phyloP scores from a whole-genome alignment of 768 basidiomycete species.

The Tulasnella sp. region DNA sequence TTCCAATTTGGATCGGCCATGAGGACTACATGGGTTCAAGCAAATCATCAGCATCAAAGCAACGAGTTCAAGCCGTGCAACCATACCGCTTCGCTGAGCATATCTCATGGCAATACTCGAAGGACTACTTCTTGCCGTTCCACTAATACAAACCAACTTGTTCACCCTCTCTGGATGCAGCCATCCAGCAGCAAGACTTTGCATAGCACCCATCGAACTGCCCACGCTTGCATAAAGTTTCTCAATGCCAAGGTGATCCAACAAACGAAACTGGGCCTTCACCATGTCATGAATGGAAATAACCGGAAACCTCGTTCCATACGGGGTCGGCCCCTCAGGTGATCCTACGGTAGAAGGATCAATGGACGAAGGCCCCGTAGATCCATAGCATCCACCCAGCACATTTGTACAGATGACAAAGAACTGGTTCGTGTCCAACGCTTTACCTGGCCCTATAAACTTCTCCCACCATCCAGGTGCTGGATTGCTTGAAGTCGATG shows the following conservation, averaged over 20 bases:
- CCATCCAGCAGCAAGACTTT: constrained; percentile 91
- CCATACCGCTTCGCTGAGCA: constrained; percentile 78
- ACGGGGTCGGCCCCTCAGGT: constrained; percentile 42
- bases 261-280: constrained; percentile 72
- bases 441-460: constrained; percentile 90
- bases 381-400: constrained; percentile 94
- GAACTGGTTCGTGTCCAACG: constrained; percentile 84
- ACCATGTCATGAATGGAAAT: constrained; percentile 96
- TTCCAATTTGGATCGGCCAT: constrained; percentile 99
- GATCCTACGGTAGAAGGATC: constrained; percentile 38
- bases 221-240: constrained; percentile 90
- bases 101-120: constrained; percentile 90
- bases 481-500: constrained; percentile 61
- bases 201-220: constrained; percentile 96
- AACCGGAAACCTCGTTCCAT: constrained; percentile 85
- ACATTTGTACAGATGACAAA: constrained; percentile 95
- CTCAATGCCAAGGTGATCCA: constrained; percentile 73
- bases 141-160: constrained; percentile 88
- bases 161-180: constrained; percentile 77
- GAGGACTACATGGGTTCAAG: constrained; percentile 45
- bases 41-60: not conserved
- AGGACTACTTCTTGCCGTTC: constrained; percentile 83
- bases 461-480: constrained; percentile 97
- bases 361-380: constrained; percentile 82
- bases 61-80: constrained; percentile 6